Evolutionary conservation across 169 alveolate species (phyloP).

Genomic region (Besnoitia besnoiti): DNA sequence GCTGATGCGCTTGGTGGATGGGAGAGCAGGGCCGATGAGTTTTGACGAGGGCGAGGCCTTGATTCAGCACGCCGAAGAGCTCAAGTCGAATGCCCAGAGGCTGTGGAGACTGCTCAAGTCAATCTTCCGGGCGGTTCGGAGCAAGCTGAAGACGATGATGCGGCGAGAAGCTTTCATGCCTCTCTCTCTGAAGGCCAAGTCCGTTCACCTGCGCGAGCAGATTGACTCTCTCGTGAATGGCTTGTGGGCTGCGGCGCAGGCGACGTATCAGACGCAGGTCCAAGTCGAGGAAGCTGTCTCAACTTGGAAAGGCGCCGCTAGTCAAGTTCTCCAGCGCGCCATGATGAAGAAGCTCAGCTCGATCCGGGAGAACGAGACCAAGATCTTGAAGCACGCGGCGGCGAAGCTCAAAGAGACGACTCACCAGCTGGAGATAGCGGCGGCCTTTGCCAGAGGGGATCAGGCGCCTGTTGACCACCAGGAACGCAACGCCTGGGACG

Average conservation of each 20-base stretch:
- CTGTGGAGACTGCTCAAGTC: neutral
- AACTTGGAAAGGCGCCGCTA: neutral
- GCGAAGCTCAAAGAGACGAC: neutral
- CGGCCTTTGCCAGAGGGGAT: neutral
- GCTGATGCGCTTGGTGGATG: neutral
- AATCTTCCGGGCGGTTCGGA: neutral
- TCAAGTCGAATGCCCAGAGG: neutral
- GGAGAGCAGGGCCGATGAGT: neutral
- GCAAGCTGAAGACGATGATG: neutral
- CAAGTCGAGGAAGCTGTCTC: neutral
- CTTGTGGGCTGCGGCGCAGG: neutral
- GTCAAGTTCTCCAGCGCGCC: neutral
- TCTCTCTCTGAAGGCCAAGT: neutral
- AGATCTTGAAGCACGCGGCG: neutral
- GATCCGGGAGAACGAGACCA: neutral
- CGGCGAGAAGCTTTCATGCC: conserved; percentile 1
- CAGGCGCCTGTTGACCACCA: neutral
- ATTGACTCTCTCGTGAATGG: neutral
- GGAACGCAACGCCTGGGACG: neutral
- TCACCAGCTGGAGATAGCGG: neutral
- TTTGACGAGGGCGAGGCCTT: neutral
- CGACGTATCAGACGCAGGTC: neutral
- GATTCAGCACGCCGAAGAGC: neutral
- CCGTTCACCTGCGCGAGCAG: neutral
- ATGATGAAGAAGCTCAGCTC: neutral